Base-by-base conservation (phyloP, 352 stramenopile genomes). In the Phytophthora kernoviae region DNA sequence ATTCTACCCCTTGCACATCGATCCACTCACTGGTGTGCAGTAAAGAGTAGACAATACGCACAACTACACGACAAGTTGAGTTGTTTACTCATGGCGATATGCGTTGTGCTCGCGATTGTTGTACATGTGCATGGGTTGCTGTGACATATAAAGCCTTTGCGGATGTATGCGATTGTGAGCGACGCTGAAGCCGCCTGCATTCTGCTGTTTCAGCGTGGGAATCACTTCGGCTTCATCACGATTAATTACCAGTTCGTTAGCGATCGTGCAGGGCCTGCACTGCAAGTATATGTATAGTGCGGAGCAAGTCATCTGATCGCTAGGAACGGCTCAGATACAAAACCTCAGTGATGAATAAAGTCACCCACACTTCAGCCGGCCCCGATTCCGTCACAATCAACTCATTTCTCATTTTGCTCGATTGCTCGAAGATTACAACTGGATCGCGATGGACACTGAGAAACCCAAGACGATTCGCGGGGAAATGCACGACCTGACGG, bases 391-490 rank as follows among this genome's bases (percentile, higher is more conserved):
- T 17, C 10, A 3, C 32, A 14, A 40, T 14, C 33, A 17, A 17
- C 15, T 43, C 37, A 43, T 14, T 43, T 21, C 0, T 43, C 37
- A 8, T 22, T 24, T 41, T 41, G 6, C 34, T 9, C 2, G 1
- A 15, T 17, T n/a, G 6, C 6, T 30, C 15, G 37, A 43, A 21
- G 15, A 43, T 6, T 11, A 22, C 2, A 20, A 7, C 4, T 20
- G 37, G 37, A 24, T 9, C 24, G 43, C 5, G 17, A 68, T 50
- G 51, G 57, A 54, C 32, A 79, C 55, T 20, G 81, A 88, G 48
- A 79, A 74, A 53, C 37, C 73, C 15, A 87, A 87, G 65, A 91
- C 88, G 79, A 53, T 89, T 42, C 59, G 59, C 8, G 77, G 77
- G 6, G 77, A 88, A 53, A 65, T 87, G 32, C 87, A 89, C 79